phyloP scores from a whole-genome alignment of 257 asterid genomes.

The Penstemon eatonii region DNA sequence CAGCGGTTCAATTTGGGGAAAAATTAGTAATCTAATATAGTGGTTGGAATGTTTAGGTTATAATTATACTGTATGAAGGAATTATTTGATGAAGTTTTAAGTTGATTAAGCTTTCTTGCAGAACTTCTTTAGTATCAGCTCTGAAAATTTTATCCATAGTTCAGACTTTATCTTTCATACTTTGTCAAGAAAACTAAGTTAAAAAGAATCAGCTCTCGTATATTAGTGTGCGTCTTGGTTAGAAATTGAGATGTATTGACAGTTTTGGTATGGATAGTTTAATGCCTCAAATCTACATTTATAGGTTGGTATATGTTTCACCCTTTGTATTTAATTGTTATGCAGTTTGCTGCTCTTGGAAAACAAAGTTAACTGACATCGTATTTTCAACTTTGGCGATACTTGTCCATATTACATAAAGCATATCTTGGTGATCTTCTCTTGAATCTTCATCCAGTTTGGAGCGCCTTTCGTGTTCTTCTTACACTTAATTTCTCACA shows the following conservation, averaged over 20 bases:
- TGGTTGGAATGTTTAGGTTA: not conserved
- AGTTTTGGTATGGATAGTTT: conserved; percentile 10
- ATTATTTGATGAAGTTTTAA: not conserved
- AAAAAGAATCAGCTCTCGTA: conserved; percentile 2
- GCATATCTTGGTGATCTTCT: conserved; percentile 16
- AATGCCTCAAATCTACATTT: not conserved
- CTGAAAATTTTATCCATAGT: not conserved
- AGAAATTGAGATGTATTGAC: not conserved
- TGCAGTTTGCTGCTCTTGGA: conserved; percentile 25
- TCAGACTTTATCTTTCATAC: conserved; percentile 1
- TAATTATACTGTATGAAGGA: conserved; percentile 5
- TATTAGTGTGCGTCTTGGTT: not conserved
- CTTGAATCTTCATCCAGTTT: conserved; percentile 14
- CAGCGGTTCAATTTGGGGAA: not conserved
- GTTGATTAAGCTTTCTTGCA: not conserved
- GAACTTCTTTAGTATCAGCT: conserved; percentile 4
- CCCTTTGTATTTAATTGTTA: conserved; percentile 5
- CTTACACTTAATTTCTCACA: conserved; percentile 14
- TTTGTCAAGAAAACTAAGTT: conserved; percentile 14
- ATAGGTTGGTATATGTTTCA: not conserved
- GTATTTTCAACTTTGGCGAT: conserved; percentile 14
- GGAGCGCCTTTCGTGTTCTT: conserved; percentile 21
- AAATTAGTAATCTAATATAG: not conserved
- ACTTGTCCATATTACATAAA: conserved; percentile 14
- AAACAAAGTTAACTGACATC: conserved; percentile 6